Percentiles rank a stretch among this genome's conserved stretches.
These are phyloP conservation scores for Ceratobasidium sp. DNA, from an alignment of 1,284 basidiomycete species.

Conservation along the genomic window DNA sequence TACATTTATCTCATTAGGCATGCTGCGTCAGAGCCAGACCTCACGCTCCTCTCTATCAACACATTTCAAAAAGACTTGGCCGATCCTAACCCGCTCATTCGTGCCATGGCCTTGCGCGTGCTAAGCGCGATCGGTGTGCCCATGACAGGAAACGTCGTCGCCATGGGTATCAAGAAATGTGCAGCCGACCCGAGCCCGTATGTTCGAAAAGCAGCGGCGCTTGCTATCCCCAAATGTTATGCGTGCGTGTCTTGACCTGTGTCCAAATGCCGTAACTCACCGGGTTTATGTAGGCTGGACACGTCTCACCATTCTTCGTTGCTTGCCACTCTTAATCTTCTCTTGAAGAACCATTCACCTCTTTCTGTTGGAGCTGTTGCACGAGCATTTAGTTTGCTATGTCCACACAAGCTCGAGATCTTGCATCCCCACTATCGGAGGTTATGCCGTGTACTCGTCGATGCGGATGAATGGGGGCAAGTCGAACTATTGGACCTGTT, in stretches of 20 bases:
- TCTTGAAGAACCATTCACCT: constrained; percentile 86
- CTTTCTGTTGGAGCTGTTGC: constrained; percentile 89
- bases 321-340: constrained; percentile 75
- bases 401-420: constrained; percentile 84
- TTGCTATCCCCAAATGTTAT: constrained; percentile 88
- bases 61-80: constrained; percentile 98
- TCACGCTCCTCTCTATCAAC: constrained; percentile 96
- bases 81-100: constrained; percentile 90
- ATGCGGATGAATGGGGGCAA: constrained; percentile 98
- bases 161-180: constrained; percentile 90
- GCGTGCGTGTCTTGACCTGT: constrained; percentile 63
- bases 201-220: constrained; percentile 90
- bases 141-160: constrained; percentile 87
- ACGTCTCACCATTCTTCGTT: constrained; percentile 74
- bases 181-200: constrained; percentile 92
- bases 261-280: constrained; percentile 1
- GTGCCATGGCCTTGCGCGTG: constrained; percentile 94
- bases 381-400: constrained; percentile 84
- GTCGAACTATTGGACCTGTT: constrained; percentile 82
- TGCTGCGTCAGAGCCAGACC: constrained; percentile 91
- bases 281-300: constrained; percentile 69
- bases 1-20: constrained; percentile 97
- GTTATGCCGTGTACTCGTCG: constrained; percentile 83
- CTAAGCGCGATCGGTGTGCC: constrained; percentile 90
- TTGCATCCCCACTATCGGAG: constrained; percentile 90